Base-by-base conservation (phyloP, 306 rosid species). In the Hippophae rhamnoides region DNA sequence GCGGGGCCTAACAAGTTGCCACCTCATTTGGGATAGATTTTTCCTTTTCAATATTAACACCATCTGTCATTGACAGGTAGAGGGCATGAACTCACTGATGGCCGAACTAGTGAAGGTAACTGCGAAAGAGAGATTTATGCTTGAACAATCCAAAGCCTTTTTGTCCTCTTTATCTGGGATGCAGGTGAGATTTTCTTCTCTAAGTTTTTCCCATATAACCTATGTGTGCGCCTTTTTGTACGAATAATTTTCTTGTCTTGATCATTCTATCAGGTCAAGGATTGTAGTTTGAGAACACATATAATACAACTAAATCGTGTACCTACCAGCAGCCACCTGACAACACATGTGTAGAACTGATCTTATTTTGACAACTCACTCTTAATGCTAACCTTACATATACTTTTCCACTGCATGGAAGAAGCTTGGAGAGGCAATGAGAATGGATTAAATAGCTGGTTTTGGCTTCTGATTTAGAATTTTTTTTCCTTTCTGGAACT, bases 201-300 rank as follows among this genome's bases (percentile, higher is more conserved):
- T 57, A 42, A 67, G 42, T 49, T 63, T 8, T 46, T 57, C 49
- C 66, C 41, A 1, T 52, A 43, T 13, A 50, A 50, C 10, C 54
- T 45, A 69, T 65, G 72, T 69, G 38, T 31, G 38, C 11, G 13
- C n/a, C 2, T 47, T 47, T 47, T 13, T 18, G 6, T 49, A 5
- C 25, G 13, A 68, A 49, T 41, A 14, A 14, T 62, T 54, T 46
- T 7, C 66, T 27, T 52, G 3, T 53, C 12, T 47, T 4, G 23
- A 56, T 63, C 54, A 42, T 61, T 26, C 13, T 13, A 44, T 58
- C 81, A 87, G 96, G 87, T 87, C 64, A 82, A 81, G 81, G 94
- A 87, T 62, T 87, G 94, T 82, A 87, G 93, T 84, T 70, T 87
- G 73, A 70, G 93, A 87, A 82, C 96, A 3, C 96, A 87, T 72